Conservation (phyloP, 192 early-diverging fungal species). For the Gaertneriomyces sp. region DNA sequence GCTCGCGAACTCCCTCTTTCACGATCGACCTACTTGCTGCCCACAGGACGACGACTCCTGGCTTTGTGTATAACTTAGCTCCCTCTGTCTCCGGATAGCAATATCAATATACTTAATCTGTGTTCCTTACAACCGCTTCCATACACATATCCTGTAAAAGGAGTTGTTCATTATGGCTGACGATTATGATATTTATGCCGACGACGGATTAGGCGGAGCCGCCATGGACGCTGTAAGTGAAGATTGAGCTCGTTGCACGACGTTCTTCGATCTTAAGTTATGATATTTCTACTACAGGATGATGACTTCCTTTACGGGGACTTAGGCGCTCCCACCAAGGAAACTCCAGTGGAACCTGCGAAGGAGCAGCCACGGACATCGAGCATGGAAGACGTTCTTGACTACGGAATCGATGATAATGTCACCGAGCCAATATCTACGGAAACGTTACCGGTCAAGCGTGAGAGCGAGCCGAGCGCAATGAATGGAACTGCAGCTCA, state of each 20-base stretch:
- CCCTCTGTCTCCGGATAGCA: too few relatives aligned
- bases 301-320: conserved; percentile 24
- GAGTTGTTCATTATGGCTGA: conserved; percentile 10
- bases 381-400: conserved; percentile 12
- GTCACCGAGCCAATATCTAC: background rate
- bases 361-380: conserved; percentile 7
- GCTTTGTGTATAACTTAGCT: too few relatives aligned
- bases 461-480: too few relatives aligned
- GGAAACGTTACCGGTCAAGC: too few relatives aligned
- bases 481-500: background rate
- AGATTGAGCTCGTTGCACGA: too few relatives aligned
- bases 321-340: background rate
- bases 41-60: too few relatives aligned
- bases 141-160: too few relatives aligned
- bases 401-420: conserved; percentile 21
- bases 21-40: too few relatives aligned
- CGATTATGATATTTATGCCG: conserved; percentile 31
- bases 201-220: conserved; percentile 10
- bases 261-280: too few relatives aligned
- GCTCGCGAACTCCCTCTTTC: too few relatives aligned
- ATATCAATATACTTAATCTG: too few relatives aligned
- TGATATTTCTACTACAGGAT: background rate
- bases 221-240: background rate
- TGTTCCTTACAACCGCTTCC: too few relatives aligned
- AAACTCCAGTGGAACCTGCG: background rate